These are phyloP conservation scores for Truncatella angustata DNA, from an alignment of 2,329 filamentous ascomycete species.

Conservation along the genomic window DNA sequence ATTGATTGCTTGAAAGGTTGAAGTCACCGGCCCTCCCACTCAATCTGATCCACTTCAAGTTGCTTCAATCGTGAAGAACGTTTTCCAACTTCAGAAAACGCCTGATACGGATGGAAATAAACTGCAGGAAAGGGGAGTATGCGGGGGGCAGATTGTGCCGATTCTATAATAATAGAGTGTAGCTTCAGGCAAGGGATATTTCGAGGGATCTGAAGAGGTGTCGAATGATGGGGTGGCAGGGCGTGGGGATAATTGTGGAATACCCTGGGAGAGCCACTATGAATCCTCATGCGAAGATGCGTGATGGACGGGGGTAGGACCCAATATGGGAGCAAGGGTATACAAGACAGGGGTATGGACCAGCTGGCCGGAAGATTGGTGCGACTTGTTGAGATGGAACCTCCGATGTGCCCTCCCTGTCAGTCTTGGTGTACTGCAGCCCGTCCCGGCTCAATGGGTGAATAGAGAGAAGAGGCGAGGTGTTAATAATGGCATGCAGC, in stretches of 20 bases:
- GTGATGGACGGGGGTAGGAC: conserved; percentile 20
- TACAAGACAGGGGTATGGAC: not conserved
- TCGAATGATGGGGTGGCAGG: conserved; percentile 21
- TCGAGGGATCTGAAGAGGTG: conserved; percentile 24
- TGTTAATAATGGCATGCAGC: conserved; percentile 12
- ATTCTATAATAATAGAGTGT: conserved; percentile 14
- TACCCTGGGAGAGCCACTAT: conserved; percentile 24
- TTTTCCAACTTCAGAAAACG: conserved; percentile 15
- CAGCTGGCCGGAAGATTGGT: conserved; percentile 9
- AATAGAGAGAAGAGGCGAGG: conserved; percentile 14
- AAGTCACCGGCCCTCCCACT: conserved; percentile 16
- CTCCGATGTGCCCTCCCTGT: conserved; percentile 10
- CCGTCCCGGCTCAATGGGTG: conserved; percentile 21
- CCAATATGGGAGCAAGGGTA: conserved; percentile 7
- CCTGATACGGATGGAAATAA: conserved; percentile 16
- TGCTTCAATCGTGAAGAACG: conserved; percentile 9
- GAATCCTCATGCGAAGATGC: conserved; percentile 26
- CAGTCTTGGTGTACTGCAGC: not conserved
- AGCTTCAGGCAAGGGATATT: conserved; percentile 22
- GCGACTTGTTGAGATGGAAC: not conserved
- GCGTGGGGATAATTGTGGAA: conserved; percentile 26
- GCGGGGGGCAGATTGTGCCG: conserved; percentile 23
- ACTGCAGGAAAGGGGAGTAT: conserved; percentile 21
- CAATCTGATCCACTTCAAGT: conserved; percentile 7
- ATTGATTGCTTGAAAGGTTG: conserved; percentile 16